Percentiles rank a stretch among this genome's conserved stretches.
These are phyloP conservation scores for Picochlorum costavermella DNA, from an alignment of 139 green algal genomes.

Conservation along the genomic window DNA sequence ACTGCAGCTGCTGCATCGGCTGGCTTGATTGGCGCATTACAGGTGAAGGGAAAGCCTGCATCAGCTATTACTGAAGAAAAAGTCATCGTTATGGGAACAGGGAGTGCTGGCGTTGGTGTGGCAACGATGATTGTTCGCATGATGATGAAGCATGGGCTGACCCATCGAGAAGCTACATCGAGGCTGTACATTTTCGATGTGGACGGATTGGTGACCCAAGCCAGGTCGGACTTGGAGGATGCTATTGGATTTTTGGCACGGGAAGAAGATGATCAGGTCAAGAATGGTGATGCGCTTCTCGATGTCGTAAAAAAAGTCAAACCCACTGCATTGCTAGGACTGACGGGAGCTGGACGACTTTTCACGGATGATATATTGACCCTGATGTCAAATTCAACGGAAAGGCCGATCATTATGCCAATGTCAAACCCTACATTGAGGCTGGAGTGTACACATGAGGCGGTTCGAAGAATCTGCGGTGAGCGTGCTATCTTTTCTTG, in stretches of 20 bases:
- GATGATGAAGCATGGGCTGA: constrained; percentile 62
- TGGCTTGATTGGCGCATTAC: constrained; percentile 52
- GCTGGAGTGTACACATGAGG: constrained; percentile 78
- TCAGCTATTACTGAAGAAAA: constrained; percentile 49
- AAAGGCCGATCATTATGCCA: constrained; percentile 82
- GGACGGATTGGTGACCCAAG: constrained; percentile 46
- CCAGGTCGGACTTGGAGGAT: constrained; percentile 24
- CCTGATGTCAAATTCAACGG: constrained; percentile 47
- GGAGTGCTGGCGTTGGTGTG: constrained; percentile 62
- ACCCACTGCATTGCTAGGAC: constrained; percentile 76
- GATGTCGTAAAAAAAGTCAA: constrained; percentile 49
- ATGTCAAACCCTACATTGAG: constrained; percentile 82
- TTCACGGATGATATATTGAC: constrained; percentile 53
- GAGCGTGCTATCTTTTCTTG: constrained; percentile 63
- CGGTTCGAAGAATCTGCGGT: constrained; percentile 39
- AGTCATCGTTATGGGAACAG: constrained; percentile 55
- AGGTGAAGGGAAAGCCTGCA: constrained; percentile 20
- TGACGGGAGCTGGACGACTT: constrained; percentile 50
- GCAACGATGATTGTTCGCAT: constrained; percentile 42
- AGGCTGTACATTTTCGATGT: constrained; percentile 67
- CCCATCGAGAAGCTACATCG: constrained; percentile 33
- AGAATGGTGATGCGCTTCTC: constrained; percentile 51
- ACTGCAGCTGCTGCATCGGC: constrained; percentile 50
- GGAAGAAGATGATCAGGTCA: constrained; percentile 9
- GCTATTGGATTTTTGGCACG: constrained; percentile 63